Percentiles rank a stretch among this genome's conserved stretches.
phyloP scores from a whole-genome alignment of 768 basidiomycete genomes.

The Leccinum olivaceopallidum region DNA sequence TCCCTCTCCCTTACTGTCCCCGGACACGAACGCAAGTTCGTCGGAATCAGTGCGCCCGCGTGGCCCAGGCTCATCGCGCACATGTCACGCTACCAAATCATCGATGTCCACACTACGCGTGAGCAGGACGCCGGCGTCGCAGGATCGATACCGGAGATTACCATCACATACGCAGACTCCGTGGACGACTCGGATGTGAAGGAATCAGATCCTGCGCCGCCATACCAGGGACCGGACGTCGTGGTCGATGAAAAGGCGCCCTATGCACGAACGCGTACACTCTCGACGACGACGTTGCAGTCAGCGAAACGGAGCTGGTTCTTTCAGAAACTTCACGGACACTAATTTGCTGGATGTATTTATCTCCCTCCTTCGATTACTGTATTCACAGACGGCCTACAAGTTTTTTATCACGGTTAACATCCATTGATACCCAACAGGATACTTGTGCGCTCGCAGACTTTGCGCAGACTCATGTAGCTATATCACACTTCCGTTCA shows the following conservation, averaged over 20 bases:
- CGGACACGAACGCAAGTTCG: conserved; percentile 35
- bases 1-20: conserved; percentile 43
- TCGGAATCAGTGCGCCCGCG: conserved; percentile 52
- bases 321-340: conserved; percentile 11
- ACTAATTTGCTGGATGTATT: neutral
- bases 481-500: neutral
- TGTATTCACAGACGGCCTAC: neutral
- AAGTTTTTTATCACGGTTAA: neutral
- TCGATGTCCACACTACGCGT: conserved; percentile 40
- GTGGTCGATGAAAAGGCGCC: conserved; percentile 20
- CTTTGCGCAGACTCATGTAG: neutral
- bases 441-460: neutral
- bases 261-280: neutral
- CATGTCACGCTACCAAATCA: conserved; percentile 47
- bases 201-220: conserved; percentile 36
- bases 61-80: conserved; percentile 46
- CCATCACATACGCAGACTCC: conserved; percentile 24
- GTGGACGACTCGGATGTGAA: conserved; percentile 7
- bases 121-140: neutral
- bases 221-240: conserved; percentile 29
- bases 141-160: conserved; percentile 31
- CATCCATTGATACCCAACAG: neutral
- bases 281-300: neutral
- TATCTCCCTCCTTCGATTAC: neutral
- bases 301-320: conserved; percentile 16